Conservation (phyloP, 148 eudicot genomes). For the Rhododendron ferrugineum region DNA sequence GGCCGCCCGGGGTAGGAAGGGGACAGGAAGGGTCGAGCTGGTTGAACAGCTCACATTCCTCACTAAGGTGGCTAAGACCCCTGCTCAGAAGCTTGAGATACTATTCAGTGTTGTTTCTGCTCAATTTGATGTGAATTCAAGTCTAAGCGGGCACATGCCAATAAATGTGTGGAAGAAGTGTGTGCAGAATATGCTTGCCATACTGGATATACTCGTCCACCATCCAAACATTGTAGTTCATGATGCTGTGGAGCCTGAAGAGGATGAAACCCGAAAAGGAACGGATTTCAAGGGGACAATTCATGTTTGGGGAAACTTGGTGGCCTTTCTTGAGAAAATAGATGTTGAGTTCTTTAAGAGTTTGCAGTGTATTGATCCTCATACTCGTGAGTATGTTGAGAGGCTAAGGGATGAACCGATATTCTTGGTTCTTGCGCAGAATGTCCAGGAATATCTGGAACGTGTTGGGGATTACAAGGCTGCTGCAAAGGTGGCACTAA, state of each 20-base stretch:
- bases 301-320: constrained; percentile 86
- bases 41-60: constrained; percentile 92
- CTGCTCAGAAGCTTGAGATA: constrained; percentile 93
- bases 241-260: constrained; percentile 79
- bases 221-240: constrained; percentile 73
- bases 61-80: constrained; percentile 86
- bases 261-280: constrained; percentile 79
- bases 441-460: constrained; percentile 69
- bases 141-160: constrained; percentile 80
- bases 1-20: constrained; percentile 84
- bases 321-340: constrained; percentile 77
- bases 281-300: constrained; percentile 63
- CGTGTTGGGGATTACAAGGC: constrained; percentile 55
- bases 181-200: constrained; percentile 66
- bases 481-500: constrained; percentile 69
- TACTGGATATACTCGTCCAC: constrained; percentile 67
- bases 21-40: constrained; percentile 78
- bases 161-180: constrained; percentile 85
- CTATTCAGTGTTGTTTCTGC: constrained; percentile 80
- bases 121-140: constrained; percentile 79
- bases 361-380: constrained; percentile 80
- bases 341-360: constrained; percentile 86
- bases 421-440: constrained; percentile 65
- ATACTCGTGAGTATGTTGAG: constrained; percentile 76
- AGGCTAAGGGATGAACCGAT: constrained; percentile 78